Percentiles rank a stretch among this genome's conserved stretches.
Evolutionary conservation across 345 rosid genomes (phyloP).

Genomic region (Rhodamnia argentea): DNA sequence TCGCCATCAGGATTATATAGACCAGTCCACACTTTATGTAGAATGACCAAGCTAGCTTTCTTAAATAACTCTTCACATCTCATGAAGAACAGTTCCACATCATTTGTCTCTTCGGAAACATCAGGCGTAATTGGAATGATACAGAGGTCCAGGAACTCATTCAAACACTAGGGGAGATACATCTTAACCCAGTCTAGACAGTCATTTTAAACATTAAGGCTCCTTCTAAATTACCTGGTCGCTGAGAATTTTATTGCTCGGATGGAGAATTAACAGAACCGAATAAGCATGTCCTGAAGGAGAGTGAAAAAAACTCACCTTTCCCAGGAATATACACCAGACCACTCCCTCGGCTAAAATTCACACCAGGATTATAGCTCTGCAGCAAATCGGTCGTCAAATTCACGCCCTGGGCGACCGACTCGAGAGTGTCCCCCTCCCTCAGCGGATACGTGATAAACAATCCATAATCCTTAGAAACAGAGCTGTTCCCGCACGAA

Average conservation of each 20-base stretch:
- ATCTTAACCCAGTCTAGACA: not conserved
- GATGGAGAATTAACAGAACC: not conserved
- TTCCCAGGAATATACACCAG: conserved; percentile 56
- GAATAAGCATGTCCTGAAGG: not conserved
- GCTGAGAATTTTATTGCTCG: not conserved
- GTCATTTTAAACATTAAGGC: not conserved
- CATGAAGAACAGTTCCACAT: not conserved
- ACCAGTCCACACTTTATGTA: not conserved
- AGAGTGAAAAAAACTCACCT: conserved; percentile 27
- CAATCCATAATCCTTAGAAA: conserved; percentile 50
- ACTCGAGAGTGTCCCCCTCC: conserved; percentile 30
- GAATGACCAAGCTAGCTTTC: not conserved
- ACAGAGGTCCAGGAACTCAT: not conserved
- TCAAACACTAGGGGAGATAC: not conserved
- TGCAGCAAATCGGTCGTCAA: conserved; percentile 24
- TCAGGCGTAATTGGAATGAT: not conserved
- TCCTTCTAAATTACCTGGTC: not conserved
- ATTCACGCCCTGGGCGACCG: conserved; percentile 26
- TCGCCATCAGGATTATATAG: not conserved
- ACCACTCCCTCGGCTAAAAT: conserved; percentile 59
- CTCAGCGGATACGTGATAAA: conserved; percentile 66
- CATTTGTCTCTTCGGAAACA: not conserved
- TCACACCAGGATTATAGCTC: conserved; percentile 43
- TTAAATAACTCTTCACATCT: not conserved
- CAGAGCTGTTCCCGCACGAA: conserved; percentile 44